phyloP scores from a whole-genome alignment of 2,329 filamentous ascomycete species.

The Aspergillus proliferans region DNA sequence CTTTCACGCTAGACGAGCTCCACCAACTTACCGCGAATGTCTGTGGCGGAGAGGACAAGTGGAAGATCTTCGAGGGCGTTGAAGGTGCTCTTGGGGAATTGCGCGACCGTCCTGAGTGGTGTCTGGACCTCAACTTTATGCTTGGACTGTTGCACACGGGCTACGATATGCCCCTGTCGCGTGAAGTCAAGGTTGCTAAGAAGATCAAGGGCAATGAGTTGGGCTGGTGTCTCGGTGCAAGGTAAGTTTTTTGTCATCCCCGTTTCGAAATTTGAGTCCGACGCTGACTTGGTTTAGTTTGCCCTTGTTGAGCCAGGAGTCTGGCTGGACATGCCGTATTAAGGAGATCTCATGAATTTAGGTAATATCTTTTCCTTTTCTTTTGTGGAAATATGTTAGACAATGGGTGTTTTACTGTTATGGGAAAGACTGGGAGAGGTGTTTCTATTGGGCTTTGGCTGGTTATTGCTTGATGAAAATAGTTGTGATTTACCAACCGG shows the following conservation, averaged over 20 bases:
- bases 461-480: background rate
- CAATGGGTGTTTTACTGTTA: conserved; percentile 6
- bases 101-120: conserved; percentile 76
- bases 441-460: conserved; percentile 1
- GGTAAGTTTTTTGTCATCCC: conserved; percentile 50
- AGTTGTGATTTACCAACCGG: background rate
- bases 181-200: conserved; percentile 97
- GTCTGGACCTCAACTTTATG: conserved; percentile 96
- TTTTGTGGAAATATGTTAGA: conserved; percentile 18
- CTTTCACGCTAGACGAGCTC: conserved; percentile 85
- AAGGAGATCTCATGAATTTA: conserved; percentile 59
- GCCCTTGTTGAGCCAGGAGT: conserved; percentile 71
- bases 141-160: conserved; percentile 84
- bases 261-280: conserved; percentile 4
- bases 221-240: conserved; percentile 95
- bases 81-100: conserved; percentile 76
- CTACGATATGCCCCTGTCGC: conserved; percentile 94
- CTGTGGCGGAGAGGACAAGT: conserved; percentile 68
- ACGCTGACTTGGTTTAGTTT: conserved; percentile 53
- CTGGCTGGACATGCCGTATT: conserved; percentile 86
- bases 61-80: conserved; percentile 74
- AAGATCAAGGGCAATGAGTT: conserved; percentile 96
- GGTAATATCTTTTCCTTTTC: background rate
- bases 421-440: background rate
- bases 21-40: conserved; percentile 79